Evolutionary conservation across 1,284 basidiomycete species (phyloP).

Genomic region (Ceratobasidium papillatum): DNA sequence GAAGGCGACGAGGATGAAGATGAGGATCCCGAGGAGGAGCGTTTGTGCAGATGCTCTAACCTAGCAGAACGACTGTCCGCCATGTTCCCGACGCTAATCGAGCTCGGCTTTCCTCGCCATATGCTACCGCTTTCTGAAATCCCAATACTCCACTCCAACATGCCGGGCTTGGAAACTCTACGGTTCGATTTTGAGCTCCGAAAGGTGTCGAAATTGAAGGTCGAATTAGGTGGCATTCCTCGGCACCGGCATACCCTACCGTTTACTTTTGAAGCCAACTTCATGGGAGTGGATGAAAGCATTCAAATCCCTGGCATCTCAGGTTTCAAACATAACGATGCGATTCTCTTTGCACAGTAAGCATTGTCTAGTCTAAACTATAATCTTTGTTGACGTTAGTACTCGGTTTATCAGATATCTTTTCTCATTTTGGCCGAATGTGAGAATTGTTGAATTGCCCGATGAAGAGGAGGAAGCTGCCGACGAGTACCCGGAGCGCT

Average conservation of each 20-base stretch:
- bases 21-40: not conserved
- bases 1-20: not conserved
- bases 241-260: not conserved
- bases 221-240: not conserved
- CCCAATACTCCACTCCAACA: not conserved
- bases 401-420: not conserved
- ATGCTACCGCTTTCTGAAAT: not conserved
- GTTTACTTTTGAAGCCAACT: not conserved
- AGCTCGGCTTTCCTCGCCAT: not conserved
- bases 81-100: not conserved
- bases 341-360: not conserved
- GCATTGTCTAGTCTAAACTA: not conserved
- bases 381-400: not conserved
- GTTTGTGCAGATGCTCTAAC: not conserved
- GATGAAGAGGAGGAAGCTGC: not conserved
- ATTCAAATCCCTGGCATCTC: not conserved
- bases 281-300: not conserved
- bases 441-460: not conserved
- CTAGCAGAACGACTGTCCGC: not conserved
- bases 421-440: conserved; percentile 3
- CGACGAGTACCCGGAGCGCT: not conserved
- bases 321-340: not conserved
- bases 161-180: not conserved
- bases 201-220: not conserved
- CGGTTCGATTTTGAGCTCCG: not conserved